phyloP scores from a whole-genome alignment of 108 stramenopile genomes.

The Aurantiochytrium sp. region DNA sequence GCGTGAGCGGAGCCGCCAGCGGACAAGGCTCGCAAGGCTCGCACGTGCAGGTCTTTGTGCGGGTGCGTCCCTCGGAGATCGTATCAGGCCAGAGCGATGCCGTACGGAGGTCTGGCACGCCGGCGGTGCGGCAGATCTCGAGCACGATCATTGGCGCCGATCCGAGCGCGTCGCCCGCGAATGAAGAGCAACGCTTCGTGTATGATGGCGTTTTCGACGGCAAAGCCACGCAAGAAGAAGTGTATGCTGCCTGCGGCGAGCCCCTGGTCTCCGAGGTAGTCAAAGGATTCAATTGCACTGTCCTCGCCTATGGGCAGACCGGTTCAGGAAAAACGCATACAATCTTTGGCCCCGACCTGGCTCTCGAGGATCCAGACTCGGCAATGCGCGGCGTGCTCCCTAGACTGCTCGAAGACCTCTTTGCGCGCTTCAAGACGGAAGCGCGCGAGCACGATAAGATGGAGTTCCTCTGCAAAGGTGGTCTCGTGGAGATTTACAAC shows the following conservation, averaged over 20 bases:
- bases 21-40: background rate
- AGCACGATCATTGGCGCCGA: background rate
- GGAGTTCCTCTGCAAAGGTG: background rate
- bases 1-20: background rate
- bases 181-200: background rate
- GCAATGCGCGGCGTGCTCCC: conserved; percentile 18
- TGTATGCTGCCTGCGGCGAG: conserved; percentile 19
- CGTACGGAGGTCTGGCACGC: background rate
- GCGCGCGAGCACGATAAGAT: background rate
- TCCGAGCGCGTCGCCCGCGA: background rate
- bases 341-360: background rate
- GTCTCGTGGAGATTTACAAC: conserved; percentile 38
- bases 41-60: background rate
- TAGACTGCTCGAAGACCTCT: conserved; percentile 7
- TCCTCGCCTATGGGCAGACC: conserved; percentile 41
- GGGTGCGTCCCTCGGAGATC: background rate
- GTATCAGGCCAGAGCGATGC: background rate
- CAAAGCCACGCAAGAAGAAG: background rate
- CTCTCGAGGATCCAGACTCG: background rate
- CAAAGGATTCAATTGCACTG: conserved; percentile 27
- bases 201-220: conserved; percentile 27
- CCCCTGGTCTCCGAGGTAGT: conserved; percentile 17
- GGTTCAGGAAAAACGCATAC: conserved; percentile 33
- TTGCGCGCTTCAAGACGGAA: background rate
- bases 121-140: background rate